Conservation (phyloP, 1,284 basidiomycete species). For the Gomphus bonarii region DNA sequence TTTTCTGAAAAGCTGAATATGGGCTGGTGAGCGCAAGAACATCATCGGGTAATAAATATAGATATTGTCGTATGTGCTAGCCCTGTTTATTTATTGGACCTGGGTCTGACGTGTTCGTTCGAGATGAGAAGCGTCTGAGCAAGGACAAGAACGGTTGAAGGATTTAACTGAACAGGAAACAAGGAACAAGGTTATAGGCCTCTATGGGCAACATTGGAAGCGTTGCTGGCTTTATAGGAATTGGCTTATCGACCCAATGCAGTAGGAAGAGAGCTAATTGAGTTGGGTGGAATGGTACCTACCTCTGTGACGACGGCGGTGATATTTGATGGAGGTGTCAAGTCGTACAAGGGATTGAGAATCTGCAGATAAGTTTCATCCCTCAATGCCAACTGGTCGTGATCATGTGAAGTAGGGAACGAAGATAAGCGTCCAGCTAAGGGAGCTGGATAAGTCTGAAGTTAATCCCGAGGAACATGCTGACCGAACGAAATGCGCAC, state of each 20-base stretch:
- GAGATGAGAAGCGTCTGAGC: neutral
- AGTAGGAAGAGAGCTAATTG: conserved; percentile 70
- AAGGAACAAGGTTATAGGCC: neutral
- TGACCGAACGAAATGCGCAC: conserved; percentile 30
- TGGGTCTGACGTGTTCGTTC: neutral
- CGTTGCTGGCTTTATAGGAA: neutral
- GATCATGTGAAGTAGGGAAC: conserved; percentile 26
- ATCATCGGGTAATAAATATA: neutral
- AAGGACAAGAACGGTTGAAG: neutral
- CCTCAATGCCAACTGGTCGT: conserved; percentile 16
- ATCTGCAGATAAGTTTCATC: conserved; percentile 48
- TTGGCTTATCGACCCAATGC: conserved; percentile 46
- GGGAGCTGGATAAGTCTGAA: conserved; percentile 21
- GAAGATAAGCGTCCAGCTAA: conserved; percentile 26
- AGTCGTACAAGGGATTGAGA: conserved; percentile 82
- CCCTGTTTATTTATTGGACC: neutral
- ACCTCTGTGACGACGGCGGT: conserved; percentile 96
- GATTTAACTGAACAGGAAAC: neutral
- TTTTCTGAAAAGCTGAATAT: neutral
- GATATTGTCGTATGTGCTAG: neutral
- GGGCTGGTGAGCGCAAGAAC: neutral
- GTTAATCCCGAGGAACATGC: neutral
- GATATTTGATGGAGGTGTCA: conserved; percentile 82
- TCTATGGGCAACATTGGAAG: neutral
- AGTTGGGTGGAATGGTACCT: conserved; percentile 82